phyloP scores from a whole-genome alignment of 108 stramenopile species.

The Pseudonitzschia delicatissima region DNA sequence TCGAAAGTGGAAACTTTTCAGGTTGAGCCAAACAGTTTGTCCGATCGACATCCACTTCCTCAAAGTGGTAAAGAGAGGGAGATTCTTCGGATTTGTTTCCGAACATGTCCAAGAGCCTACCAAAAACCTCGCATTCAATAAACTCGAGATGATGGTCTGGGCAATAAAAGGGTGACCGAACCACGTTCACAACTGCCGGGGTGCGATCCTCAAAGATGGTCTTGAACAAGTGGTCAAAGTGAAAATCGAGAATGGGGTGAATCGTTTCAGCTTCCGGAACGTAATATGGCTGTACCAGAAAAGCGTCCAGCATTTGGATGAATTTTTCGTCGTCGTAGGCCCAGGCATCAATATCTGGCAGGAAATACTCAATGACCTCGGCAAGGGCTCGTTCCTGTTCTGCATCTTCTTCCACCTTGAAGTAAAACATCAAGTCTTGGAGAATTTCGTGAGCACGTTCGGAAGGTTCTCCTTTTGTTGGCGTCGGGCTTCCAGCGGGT shows the following conservation, averaged over 20 bases:
- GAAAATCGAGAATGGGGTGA: neutral
- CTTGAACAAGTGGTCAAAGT: neutral
- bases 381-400: neutral
- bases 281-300: neutral
- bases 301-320: neutral
- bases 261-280: neutral
- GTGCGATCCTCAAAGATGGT: neutral
- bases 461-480: neutral
- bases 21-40: neutral
- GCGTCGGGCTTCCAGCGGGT: neutral
- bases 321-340: neutral
- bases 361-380: neutral
- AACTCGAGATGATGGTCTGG: neutral
- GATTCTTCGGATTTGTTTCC: neutral
- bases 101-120: neutral
- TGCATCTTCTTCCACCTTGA: neutral
- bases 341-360: neutral
- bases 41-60: neutral
- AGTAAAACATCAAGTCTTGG: neutral
- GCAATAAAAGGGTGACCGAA: neutral
- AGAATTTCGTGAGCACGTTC: neutral
- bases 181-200: neutral
- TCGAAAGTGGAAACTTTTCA: neutral
- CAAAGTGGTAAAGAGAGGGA: neutral
- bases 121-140: neutral